Percentiles rank a stretch among this genome's conserved stretches.
Evolutionary conservation across 306 rosid genomes (phyloP).

Genomic region (Bauhinia variegata): DNA sequence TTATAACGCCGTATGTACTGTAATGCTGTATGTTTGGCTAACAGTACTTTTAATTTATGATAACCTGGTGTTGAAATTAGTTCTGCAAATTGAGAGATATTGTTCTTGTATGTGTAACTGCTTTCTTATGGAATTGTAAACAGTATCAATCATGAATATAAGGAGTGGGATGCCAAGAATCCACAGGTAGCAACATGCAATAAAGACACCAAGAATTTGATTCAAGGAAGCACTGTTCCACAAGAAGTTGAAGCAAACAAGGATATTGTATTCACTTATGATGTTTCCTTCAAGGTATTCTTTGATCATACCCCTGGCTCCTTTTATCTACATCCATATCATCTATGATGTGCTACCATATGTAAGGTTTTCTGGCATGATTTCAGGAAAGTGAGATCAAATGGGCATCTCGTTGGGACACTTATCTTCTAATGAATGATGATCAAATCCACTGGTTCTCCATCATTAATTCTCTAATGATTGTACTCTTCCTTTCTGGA

Average conservation of each 20-base stretch:
- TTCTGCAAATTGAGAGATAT: slow-evolving; percentile 19
- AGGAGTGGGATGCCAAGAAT: slow-evolving; percentile 82
- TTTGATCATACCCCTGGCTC: slow-evolving; percentile 30
- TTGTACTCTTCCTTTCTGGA: slow-evolving; percentile 98
- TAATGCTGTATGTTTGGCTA: background rate
- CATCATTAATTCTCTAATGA: slow-evolving; percentile 96
- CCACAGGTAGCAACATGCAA: slow-evolving; percentile 88
- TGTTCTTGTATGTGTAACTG: slow-evolving; percentile 19
- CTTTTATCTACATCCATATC: slow-evolving; percentile 3
- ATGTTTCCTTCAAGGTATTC: slow-evolving; percentile 97
- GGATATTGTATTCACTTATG: slow-evolving; percentile 86
- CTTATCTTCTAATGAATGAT: slow-evolving; percentile 98
- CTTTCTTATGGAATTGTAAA: slow-evolving; percentile 24
- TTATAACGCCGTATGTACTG: slow-evolving; percentile 6
- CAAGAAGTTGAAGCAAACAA: slow-evolving; percentile 86
- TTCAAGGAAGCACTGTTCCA: slow-evolving; percentile 85
- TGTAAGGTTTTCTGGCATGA: slow-evolving; percentile 20
- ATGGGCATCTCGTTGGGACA: slow-evolving; percentile 99
- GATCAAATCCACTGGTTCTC: slow-evolving; percentile 99
- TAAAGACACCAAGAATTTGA: slow-evolving; percentile 83
- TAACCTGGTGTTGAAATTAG: slow-evolving; percentile 5
- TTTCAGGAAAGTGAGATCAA: slow-evolving; percentile 87
- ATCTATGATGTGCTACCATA: slow-evolving; percentile 18
- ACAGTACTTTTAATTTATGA: background rate
- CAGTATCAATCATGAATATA: slow-evolving; percentile 91